A percentile compares a stretch with the other conserved stretches of the same genome.
Evolutionary conservation across 2,329 filamentous ascomycete species (phyloP).

Genomic region (Aspergillus brunneoviolaceus): DNA sequence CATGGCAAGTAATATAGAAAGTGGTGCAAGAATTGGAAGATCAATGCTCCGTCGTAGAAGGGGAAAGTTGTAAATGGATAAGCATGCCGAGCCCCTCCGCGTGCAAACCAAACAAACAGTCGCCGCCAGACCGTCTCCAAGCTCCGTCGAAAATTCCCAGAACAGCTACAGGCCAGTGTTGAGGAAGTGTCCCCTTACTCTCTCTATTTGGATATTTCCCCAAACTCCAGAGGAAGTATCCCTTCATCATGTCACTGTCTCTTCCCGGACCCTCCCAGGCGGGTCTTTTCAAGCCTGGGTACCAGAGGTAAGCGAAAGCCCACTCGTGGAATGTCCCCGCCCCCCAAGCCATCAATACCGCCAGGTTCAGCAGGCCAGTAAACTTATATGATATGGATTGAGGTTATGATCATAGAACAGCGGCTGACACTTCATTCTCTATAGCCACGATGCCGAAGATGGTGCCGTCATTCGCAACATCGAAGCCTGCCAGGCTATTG

Average conservation of each 20-base stretch:
- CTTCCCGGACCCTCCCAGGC: constrained; percentile 92
- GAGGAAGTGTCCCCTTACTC: constrained; percentile 12
- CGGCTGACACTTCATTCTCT: constrained; percentile 19
- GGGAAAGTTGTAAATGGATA: not conserved
- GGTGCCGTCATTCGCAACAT: constrained; percentile 97
- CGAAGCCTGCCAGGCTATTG: constrained; percentile 94
- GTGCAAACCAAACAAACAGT: constrained; percentile 43
- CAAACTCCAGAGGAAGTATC: constrained; percentile 21
- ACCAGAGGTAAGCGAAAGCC: constrained; percentile 73
- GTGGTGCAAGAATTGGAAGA: too few relatives aligned
- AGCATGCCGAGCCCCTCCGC: constrained; percentile 27
- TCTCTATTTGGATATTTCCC: constrained; percentile 13
- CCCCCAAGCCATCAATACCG: constrained; percentile 3
- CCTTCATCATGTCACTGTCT: constrained; percentile 78
- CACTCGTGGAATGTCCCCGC: constrained; percentile 18
- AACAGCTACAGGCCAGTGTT: constrained; percentile 26
- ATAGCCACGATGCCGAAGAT: constrained; percentile 97
- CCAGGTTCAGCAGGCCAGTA: not conserved
- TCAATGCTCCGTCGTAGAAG: not conserved
- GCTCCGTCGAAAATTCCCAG: constrained; percentile 41
- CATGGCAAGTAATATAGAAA: too few relatives aligned
- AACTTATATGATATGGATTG: not conserved
- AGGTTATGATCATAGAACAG: not conserved
- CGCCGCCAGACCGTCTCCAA: constrained; percentile 29
- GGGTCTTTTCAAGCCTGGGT: constrained; percentile 92